Evolutionary conservation across 192 early-diverging fungal genomes (phyloP).

Genomic region (Spinellus fusiger): DNA sequence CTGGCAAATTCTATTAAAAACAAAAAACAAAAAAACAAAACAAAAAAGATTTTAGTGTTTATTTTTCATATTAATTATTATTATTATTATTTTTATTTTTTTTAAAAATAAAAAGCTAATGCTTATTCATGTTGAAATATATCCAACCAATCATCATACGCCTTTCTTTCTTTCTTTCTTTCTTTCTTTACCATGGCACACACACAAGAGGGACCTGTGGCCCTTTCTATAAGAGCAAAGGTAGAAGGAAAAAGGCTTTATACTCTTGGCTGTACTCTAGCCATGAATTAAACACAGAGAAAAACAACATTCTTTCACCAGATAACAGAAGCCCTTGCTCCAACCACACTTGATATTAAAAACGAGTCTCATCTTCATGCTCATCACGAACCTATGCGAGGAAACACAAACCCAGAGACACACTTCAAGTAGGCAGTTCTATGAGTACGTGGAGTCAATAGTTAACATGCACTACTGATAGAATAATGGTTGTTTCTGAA

Average conservation of each 20-base stretch:
- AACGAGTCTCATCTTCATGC: constrained; percentile 73
- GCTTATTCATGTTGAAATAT: neutral
- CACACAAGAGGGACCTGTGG: neutral
- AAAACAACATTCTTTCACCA: neutral
- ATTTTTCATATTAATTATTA: neutral
- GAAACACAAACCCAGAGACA: constrained; percentile 61
- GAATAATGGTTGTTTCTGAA: no score
- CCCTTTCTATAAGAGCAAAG: neutral
- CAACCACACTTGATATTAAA: constrained; percentile 54
- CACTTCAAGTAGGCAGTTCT: constrained; percentile 56
- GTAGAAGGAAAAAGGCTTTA: neutral
- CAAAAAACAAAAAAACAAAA: neutral
- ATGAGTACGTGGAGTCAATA: no score
- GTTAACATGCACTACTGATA: no score
- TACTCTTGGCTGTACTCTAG: neutral
- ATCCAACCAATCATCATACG: neutral
- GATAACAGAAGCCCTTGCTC: constrained; percentile 37
- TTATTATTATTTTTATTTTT: neutral
- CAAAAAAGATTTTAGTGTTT: neutral
- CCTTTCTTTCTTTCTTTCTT: neutral
- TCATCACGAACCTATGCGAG: constrained; percentile 78
- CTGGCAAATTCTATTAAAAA: constrained; percentile 23
- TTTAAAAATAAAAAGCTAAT: neutral
- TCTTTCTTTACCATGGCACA: neutral
- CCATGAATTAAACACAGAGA: neutral